These are phyloP conservation scores for Aegilops sharonensis DNA, from an alignment of 176 grass and related monocot species.

Conservation along the genomic window DNA sequence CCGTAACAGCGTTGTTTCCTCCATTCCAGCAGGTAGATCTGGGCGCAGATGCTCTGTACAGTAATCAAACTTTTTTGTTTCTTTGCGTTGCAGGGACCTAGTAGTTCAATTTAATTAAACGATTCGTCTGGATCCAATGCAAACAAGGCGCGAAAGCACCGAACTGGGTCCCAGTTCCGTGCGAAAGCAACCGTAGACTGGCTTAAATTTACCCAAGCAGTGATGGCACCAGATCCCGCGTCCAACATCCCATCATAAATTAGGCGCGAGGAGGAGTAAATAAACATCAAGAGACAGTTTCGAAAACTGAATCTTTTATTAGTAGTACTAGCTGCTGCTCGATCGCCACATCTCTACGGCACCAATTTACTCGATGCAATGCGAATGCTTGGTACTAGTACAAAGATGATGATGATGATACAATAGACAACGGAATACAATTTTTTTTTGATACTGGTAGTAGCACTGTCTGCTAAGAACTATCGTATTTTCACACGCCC, in stretches of 20 bases:
- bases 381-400: background rate
- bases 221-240: background rate
- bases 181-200: slow-evolving; percentile 20
- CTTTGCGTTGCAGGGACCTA: background rate
- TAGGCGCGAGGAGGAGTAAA: background rate
- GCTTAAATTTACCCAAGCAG: background rate
- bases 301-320: background rate
- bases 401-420: background rate
- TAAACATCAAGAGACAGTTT: background rate
- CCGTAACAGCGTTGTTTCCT: background rate
- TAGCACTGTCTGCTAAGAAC: background rate
- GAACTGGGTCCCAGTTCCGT: background rate
- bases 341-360: background rate
- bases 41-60: background rate
- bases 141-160: slow-evolving; percentile 17
- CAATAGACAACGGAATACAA: background rate
- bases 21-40: background rate
- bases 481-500: slow-evolving; percentile 22
- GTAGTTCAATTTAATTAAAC: background rate
- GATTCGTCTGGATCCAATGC: slow-evolving; percentile 19
- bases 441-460: background rate
- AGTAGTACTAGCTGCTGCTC: background rate
- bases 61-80: background rate
- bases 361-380: background rate
- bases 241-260: background rate